A percentile compares a stretch with the other conserved stretches of the same genome.
These are phyloP conservation scores for Castanea crenata DNA, from an alignment of 306 rosid species.

Conservation along the genomic window DNA sequence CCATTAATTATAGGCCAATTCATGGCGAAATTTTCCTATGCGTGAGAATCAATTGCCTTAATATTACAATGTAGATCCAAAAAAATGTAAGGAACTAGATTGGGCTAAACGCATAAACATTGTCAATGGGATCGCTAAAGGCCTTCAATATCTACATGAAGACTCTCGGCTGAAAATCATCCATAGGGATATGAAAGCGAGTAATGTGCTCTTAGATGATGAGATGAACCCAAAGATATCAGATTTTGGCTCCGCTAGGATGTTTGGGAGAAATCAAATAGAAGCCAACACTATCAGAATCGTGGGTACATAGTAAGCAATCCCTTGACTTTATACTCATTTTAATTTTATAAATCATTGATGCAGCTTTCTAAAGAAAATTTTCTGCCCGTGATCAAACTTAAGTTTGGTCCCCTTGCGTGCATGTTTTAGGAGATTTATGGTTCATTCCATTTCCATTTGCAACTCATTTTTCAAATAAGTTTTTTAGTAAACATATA, in stretches of 20 bases:
- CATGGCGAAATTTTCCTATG: not conserved
- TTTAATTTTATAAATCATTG: not conserved
- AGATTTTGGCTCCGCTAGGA: slow-evolving; percentile 5
- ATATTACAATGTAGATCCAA: not conserved
- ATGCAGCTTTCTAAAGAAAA: not conserved
- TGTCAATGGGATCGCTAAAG: not conserved
- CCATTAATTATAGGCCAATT: no score
- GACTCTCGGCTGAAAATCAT: slow-evolving; percentile 12
- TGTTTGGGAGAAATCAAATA: not conserved
- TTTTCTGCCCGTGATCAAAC: no score
- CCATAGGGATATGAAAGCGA: slow-evolving; percentile 3
- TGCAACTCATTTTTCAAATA: no score
- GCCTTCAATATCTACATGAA: slow-evolving; percentile 6
- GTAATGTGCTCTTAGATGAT: not conserved
- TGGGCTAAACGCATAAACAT: not conserved
- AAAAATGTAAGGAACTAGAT: not conserved
- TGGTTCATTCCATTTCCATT: no score
- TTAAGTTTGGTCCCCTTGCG: no score
- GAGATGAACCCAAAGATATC: slow-evolving; percentile 15
- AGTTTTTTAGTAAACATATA: no score
- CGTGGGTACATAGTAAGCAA: slow-evolving; percentile 13
- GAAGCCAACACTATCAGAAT: slow-evolving; percentile 13
- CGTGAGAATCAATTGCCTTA: not conserved
- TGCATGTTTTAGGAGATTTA: no score
- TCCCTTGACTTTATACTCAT: not conserved